Conservation (phyloP, 1,284 basidiomycete species). For the Heterobasidion parviporum region DNA sequence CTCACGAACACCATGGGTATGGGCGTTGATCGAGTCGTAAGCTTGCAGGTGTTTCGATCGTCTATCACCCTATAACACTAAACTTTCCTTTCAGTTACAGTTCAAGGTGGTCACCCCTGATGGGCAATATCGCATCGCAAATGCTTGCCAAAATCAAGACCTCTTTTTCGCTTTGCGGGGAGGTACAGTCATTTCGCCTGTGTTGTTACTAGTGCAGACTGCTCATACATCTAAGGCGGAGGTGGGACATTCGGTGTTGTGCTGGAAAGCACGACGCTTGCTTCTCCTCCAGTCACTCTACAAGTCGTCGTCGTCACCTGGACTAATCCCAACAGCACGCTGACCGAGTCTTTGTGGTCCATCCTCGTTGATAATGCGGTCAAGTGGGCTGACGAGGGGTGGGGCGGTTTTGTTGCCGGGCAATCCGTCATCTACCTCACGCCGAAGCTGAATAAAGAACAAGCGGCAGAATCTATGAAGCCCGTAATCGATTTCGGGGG, state of each 20-base stretch:
- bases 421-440: constrained; percentile 15
- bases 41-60: background rate
- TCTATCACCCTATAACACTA: background rate
- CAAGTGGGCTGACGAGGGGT: constrained; percentile 14
- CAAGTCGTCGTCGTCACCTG: constrained; percentile 6
- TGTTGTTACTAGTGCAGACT: background rate
- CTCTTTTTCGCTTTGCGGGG: constrained; percentile 25
- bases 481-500: constrained; percentile 30
- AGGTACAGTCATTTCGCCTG: background rate
- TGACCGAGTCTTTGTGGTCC: constrained; percentile 2
- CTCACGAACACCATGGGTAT: constrained; percentile 15
- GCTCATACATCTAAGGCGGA: constrained; percentile 10
- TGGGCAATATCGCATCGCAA: constrained; percentile 21
- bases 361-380: constrained; percentile 6
- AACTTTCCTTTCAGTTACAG: constrained; percentile 9
- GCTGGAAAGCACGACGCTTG: constrained; percentile 5
- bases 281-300: constrained; percentile 4
- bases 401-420: constrained; percentile 12
- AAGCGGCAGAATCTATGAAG: constrained; percentile 30
- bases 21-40: constrained; percentile 17
- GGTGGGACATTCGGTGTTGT: constrained; percentile 17
- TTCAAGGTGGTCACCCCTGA: constrained; percentile 22
- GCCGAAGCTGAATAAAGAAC: constrained; percentile 16
- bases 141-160: constrained; percentile 25
- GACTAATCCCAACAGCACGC: background rate